Conservation (phyloP, 495 filamentous ascomycete genomes). For the Ramalina peruviana region DNA sequence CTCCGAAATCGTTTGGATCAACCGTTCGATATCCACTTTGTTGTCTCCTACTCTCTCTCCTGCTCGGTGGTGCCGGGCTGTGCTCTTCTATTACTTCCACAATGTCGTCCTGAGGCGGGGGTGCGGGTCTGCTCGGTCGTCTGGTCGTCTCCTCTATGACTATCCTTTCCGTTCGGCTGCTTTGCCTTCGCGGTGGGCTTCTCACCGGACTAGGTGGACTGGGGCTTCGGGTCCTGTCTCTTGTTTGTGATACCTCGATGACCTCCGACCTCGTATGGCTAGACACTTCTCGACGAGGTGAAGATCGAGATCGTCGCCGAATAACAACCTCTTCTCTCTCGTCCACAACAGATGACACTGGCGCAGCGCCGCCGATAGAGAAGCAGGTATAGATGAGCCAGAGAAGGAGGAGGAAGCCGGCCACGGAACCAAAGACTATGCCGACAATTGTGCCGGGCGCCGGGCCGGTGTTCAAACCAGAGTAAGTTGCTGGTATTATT, state of each 20-base stretch:
- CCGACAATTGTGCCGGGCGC: slow-evolving; percentile 62
- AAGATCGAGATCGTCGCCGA: slow-evolving; percentile 14
- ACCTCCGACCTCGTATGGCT: neutral
- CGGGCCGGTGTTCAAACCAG: slow-evolving; percentile 41
- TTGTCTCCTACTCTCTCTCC: slow-evolving; percentile 10
- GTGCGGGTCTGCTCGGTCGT: slow-evolving; percentile 12
- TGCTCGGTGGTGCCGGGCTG: slow-evolving; percentile 10
- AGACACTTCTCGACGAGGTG: slow-evolving; percentile 10
- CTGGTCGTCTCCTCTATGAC: slow-evolving; percentile 18
- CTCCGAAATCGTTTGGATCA: slow-evolving; percentile 23
- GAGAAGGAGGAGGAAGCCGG: slow-evolving; percentile 64
- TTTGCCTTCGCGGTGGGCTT: slow-evolving; percentile 18
- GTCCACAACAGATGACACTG: slow-evolving; percentile 18
- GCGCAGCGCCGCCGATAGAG: slow-evolving; percentile 27
- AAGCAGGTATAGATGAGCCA: slow-evolving; percentile 61
- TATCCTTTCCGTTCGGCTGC: slow-evolving; percentile 11
- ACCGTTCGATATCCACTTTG: slow-evolving; percentile 18
- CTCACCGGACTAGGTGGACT: slow-evolving; percentile 5
- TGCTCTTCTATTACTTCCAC: slow-evolving; percentile 30
- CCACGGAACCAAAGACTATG: slow-evolving; percentile 70
- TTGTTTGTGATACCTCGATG: neutral
- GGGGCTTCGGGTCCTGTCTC: slow-evolving; percentile 12
- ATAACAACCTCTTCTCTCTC: slow-evolving; percentile 19
- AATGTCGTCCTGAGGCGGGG: slow-evolving; percentile 17
- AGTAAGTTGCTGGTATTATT: slow-evolving; percentile 56